These are phyloP conservation scores for Xylaria curta DNA, from an alignment of 495 filamentous ascomycete genomes.

Conservation along the genomic window DNA sequence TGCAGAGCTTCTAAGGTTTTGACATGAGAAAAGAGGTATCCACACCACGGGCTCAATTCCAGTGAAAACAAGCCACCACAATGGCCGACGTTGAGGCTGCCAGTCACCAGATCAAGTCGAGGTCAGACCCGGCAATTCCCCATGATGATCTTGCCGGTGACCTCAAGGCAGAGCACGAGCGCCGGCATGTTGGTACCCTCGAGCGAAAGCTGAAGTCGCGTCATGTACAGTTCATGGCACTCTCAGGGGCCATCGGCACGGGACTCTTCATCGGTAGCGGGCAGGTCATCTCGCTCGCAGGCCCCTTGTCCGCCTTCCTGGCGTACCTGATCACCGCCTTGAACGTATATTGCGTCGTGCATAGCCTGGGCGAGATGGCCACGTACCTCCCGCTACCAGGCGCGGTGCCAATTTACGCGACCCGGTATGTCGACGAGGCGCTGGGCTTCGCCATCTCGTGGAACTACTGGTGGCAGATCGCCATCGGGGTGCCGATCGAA, in stretches of 20 bases:
- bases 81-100: conserved; percentile 38
- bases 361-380: conserved; percentile 61
- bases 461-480: conserved; percentile 58
- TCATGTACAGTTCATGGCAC: conserved; percentile 69
- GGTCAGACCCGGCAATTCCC: conserved; percentile 9
- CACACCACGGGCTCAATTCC: background rate
- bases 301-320: conserved; percentile 51
- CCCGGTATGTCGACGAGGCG: conserved; percentile 72
- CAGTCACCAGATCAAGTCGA: conserved; percentile 18
- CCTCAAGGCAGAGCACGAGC: conserved; percentile 36
- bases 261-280: conserved; percentile 54
- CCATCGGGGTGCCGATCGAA: conserved; percentile 48
- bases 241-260: conserved; percentile 67
- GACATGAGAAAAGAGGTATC: background rate
- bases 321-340: conserved; percentile 50
- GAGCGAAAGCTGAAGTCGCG: conserved; percentile 63
- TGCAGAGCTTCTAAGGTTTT: background rate
- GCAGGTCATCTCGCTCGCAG: conserved; percentile 44
- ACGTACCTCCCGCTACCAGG: conserved; percentile 65
- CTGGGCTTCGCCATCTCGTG: conserved; percentile 77
- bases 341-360: conserved; percentile 43
- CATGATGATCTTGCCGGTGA: conserved; percentile 30
- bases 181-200: conserved; percentile 41
- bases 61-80: conserved; percentile 7
- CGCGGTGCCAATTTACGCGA: conserved; percentile 63